Conservation (phyloP, 1,284 basidiomycete species). For the Ganoderma meredithae region DNA sequence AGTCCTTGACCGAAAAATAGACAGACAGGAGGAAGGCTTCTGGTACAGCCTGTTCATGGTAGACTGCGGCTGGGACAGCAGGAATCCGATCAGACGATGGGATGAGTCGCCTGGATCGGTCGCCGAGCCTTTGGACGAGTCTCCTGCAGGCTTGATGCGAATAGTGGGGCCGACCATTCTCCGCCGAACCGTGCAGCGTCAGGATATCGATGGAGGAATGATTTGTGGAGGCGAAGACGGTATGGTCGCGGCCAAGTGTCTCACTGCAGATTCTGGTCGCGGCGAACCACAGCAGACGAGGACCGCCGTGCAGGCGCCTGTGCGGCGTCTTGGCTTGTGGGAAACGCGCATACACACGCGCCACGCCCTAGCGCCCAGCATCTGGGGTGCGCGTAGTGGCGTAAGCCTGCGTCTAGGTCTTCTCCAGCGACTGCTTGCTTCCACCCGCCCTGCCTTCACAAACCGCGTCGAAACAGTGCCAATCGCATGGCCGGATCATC, state of each 20-base stretch:
- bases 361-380: background rate
- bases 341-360: background rate
- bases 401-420: background rate
- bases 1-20: constrained; percentile 82
- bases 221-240: background rate
- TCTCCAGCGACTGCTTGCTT: background rate
- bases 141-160: constrained; percentile 26
- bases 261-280: background rate
- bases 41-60: constrained; percentile 88
- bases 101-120: constrained; percentile 38
- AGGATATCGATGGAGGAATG: background rate
- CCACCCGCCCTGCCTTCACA: background rate
- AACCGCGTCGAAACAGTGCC: background rate
- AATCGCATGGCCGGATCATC: constrained; percentile 20
- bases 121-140: constrained; percentile 22
- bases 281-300: constrained; percentile 17
- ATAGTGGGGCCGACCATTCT: constrained; percentile 29
- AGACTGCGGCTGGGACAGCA: constrained; percentile 87
- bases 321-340: background rate
- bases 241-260: background rate
- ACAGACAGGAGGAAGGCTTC: constrained; percentile 91
- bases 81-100: constrained; percentile 80
- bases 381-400: background rate
- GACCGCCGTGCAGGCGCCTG: background rate
- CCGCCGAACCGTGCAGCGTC: background rate